Percentiles rank a stretch among this genome's conserved stretches.
Evolutionary conservation across 768 basidiomycete genomes (phyloP).

Genomic region (Crepidotus variabilis): DNA sequence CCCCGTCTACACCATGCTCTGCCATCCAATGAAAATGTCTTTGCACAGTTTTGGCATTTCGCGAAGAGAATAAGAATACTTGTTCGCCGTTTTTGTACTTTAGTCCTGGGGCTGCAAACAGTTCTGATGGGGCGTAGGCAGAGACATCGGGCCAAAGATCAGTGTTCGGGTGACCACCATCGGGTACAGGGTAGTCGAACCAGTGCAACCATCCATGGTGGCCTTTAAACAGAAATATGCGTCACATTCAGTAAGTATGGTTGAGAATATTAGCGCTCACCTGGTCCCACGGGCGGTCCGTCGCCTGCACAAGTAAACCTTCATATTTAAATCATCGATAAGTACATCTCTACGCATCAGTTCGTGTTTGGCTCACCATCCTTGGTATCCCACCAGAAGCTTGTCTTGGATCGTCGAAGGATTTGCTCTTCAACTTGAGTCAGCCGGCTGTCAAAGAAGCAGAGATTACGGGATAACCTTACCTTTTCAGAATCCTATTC

Average conservation of each 20-base stretch:
- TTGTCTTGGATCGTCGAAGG: constrained; percentile 81
- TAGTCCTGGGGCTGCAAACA: constrained; percentile 68
- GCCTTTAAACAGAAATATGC: constrained; percentile 25
- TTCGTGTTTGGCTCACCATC: constrained; percentile 51
- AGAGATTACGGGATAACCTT: constrained; percentile 4
- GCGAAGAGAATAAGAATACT: constrained; percentile 73
- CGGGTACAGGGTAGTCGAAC: constrained; percentile 65
- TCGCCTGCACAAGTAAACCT: constrained; percentile 76
- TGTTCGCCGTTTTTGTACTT: constrained; percentile 52
- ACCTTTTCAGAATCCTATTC: constrained; percentile 42
- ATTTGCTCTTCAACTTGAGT: constrained; percentile 43
- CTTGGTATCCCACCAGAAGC: constrained; percentile 83
- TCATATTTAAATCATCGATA: constrained; percentile 1
- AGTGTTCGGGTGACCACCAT: constrained; percentile 67
- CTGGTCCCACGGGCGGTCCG: constrained; percentile 62
- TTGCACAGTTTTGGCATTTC: constrained; percentile 70
- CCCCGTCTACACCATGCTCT: constrained; percentile 73
- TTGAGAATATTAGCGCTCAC: constrained; percentile 23
- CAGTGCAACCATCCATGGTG: constrained; percentile 90
- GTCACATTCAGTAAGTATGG: neutral
- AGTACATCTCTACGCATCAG: neutral
- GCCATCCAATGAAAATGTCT: constrained; percentile 86
- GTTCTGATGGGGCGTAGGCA: constrained; percentile 64
- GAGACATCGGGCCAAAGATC: constrained; percentile 83
- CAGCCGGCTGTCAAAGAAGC: neutral